phyloP scores from a whole-genome alignment of 306 rosid genomes.

The Casuarina cunninghamiana region DNA sequence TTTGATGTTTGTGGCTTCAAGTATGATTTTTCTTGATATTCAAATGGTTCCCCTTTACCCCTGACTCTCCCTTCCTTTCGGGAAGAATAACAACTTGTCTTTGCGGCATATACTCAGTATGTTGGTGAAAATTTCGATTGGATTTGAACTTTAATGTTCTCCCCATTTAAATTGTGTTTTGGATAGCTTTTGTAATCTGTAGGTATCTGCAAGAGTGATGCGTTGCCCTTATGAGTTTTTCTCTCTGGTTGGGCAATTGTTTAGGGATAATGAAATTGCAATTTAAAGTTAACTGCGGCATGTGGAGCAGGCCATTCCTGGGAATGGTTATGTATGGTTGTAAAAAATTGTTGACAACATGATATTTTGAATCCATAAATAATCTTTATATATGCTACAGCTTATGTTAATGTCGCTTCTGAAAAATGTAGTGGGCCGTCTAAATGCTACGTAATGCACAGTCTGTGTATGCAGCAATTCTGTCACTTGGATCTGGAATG shows the following conservation, averaged over 20 bases:
- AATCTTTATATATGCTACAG: too few species aligned
- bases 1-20: slow-evolving; percentile 20
- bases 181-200: neutral
- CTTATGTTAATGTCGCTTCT: too few species aligned
- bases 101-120: neutral
- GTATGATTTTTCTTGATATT: slow-evolving; percentile 23
- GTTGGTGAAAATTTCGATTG: slow-evolving; percentile 2
- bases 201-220: neutral
- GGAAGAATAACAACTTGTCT: slow-evolving; percentile 31
- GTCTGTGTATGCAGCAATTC: neutral
- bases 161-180: neutral
- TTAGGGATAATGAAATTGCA: neutral
- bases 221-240: neutral
- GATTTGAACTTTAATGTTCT: neutral
- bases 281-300: neutral
- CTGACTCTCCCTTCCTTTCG: slow-evolving; percentile 13
- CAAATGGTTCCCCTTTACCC: slow-evolving; percentile 11
- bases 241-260: neutral
- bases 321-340: neutral
- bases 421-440: too few species aligned
- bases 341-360: too few species aligned
- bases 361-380: too few species aligned
- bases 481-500: neutral
- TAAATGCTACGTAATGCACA: too few species aligned
- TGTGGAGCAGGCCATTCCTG: neutral